Percentiles rank a stretch among this genome's conserved stretches.
These are phyloP conservation scores for Alternaria longipes DNA, from an alignment of 2,329 filamentous ascomycete genomes.

Conservation along the genomic window DNA sequence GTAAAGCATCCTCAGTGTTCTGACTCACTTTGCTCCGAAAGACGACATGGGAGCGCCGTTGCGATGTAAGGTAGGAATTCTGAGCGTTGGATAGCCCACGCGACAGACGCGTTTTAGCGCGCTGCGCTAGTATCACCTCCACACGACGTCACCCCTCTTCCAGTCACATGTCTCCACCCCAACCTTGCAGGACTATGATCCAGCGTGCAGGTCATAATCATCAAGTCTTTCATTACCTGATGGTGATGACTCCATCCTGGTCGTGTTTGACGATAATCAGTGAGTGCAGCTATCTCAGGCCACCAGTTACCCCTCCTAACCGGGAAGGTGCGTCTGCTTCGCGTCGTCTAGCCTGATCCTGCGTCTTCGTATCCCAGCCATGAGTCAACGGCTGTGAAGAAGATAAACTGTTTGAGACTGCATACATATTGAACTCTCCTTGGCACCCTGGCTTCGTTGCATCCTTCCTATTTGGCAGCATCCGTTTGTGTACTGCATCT, in stretches of 20 bases:
- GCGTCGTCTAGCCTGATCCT: neutral
- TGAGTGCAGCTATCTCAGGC: constrained; percentile 4
- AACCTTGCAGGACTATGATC: neutral
- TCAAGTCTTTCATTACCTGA: neutral
- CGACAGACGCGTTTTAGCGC: constrained; percentile 39
- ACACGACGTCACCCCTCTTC: constrained; percentile 23
- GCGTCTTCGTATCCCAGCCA: neutral
- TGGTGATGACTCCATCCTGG: neutral
- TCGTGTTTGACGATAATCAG: neutral
- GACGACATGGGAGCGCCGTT: constrained; percentile 34
- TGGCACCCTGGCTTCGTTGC: neutral
- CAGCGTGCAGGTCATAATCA: neutral
- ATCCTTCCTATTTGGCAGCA: neutral
- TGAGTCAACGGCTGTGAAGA: neutral
- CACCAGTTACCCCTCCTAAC: constrained; percentile 11
- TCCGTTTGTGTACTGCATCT: neutral
- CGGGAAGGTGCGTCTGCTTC: constrained; percentile 16
- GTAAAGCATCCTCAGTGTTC: neutral
- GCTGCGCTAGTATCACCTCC: constrained; percentile 23
- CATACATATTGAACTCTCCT: neutral
- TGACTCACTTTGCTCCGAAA: constrained; percentile 35
- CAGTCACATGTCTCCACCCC: neutral
- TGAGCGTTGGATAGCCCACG: constrained; percentile 18
- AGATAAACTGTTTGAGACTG: neutral
- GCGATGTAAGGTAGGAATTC: constrained; percentile 15